phyloP scores from a whole-genome alignment of 345 rosid species.

The Cardamine occulta region DNA sequence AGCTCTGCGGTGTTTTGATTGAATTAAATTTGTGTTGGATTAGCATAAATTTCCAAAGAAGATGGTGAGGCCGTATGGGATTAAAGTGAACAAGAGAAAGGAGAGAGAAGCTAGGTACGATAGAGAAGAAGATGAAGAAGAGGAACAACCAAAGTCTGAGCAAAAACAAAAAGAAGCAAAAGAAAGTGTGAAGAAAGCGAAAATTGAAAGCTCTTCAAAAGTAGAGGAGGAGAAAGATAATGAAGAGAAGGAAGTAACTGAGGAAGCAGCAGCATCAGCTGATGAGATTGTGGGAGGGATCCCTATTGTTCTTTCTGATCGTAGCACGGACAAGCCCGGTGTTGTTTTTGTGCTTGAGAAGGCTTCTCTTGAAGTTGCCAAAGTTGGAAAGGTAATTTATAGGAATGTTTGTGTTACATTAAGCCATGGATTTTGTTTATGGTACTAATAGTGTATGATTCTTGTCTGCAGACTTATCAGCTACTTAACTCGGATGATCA shows the following conservation, averaged over 20 bases:
- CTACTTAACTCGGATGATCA: slow-evolving; percentile 92
- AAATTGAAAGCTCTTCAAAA: slow-evolving; percentile 25
- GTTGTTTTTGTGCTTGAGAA: slow-evolving; percentile 80
- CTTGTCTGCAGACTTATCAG: slow-evolving; percentile 65
- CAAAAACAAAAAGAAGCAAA: slow-evolving; percentile 26
- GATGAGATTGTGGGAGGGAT: slow-evolving; percentile 57
- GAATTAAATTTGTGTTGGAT: slow-evolving; percentile 9
- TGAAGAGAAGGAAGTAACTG: slow-evolving; percentile 43
- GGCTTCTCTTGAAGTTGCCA: slow-evolving; percentile 89
- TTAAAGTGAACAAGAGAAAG: slow-evolving; percentile 70
- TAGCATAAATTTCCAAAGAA: slow-evolving; percentile 4
- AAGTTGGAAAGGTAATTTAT: slow-evolving; percentile 80
- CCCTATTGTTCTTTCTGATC: slow-evolving; percentile 50
- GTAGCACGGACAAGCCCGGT: slow-evolving; percentile 46
- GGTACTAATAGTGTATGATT: slow-evolving; percentile 7
- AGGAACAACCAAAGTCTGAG: slow-evolving; percentile 44
- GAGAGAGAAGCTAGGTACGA: slow-evolving; percentile 63
- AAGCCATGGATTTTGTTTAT: not conserved
- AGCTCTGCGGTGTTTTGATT: slow-evolving; percentile 8
- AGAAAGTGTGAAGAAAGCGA: slow-evolving; percentile 41
- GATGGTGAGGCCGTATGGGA: slow-evolving; percentile 71
- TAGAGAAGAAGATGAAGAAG: slow-evolving; percentile 53
- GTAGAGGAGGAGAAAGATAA: slow-evolving; percentile 38
- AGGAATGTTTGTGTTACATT: not conserved
- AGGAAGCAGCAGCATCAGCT: slow-evolving; percentile 40